Evolutionary conservation across 345 rosid genomes (phyloP).

Genomic region (Moringa oleifera): DNA sequence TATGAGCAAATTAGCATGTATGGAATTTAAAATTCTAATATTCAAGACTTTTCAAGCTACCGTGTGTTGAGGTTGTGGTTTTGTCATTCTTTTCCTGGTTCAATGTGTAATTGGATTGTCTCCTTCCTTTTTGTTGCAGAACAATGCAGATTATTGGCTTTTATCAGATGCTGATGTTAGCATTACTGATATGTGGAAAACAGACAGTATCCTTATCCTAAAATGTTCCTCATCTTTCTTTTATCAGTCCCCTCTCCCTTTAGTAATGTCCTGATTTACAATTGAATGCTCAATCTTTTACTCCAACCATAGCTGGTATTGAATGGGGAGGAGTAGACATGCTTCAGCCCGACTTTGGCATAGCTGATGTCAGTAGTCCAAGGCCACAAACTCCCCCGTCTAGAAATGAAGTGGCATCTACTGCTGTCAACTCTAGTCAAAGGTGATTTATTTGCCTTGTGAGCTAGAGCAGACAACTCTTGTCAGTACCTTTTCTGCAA

Average conservation of each 20-base stretch:
- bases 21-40: not conserved
- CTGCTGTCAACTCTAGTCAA: conserved; percentile 26
- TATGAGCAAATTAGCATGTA: no score
- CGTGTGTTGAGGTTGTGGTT: not conserved
- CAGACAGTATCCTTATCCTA: conserved; percentile 79
- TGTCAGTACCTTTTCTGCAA: not conserved
- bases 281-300: conserved; percentile 34
- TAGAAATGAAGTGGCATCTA: conserved; percentile 32
- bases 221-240: conserved; percentile 6
- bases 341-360: conserved; percentile 47
- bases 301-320: conserved; percentile 41
- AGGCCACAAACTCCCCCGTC: conserved; percentile 52
- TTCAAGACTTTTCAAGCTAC: not conserved
- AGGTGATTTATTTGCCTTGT: conserved; percentile 25
- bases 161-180: conserved; percentile 74
- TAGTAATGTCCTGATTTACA: not conserved
- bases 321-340: conserved; percentile 54
- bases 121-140: conserved; percentile 40
- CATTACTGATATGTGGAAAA: conserved; percentile 92
- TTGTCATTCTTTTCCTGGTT: not conserved
- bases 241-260: not conserved
- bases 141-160: conserved; percentile 87
- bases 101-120: not conserved
- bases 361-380: conserved; percentile 46
- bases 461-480: not conserved